A percentile compares a stretch with the other conserved stretches of the same genome.
These are phyloP conservation scores for Phytophthora idaei DNA, from an alignment of 352 stramenopile genomes.

Conservation along the genomic window DNA sequence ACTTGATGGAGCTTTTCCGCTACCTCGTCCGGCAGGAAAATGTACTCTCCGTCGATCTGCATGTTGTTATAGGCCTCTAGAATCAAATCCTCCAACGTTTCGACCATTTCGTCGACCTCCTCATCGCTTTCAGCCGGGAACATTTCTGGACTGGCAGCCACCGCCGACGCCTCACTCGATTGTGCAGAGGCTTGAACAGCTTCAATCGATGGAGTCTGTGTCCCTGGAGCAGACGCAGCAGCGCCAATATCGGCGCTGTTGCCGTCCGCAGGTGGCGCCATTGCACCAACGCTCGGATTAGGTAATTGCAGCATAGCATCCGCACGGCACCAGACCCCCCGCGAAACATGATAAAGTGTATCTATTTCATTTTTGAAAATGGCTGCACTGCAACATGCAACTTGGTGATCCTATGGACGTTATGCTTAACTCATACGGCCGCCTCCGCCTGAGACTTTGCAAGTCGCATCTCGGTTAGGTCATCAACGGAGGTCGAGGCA, in stretches of 20 bases:
- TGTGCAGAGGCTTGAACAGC: constrained; percentile 1
- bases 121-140: constrained; percentile 12
- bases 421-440: constrained; percentile 40
- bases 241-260: constrained; percentile 5
- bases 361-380: constrained; percentile 27
- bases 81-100: constrained; percentile 73
- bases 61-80: constrained; percentile 86
- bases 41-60: constrained; percentile 82
- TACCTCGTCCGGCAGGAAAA: constrained; percentile 74
- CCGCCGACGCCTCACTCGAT: constrained; percentile 5
- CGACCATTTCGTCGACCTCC: constrained; percentile 36
- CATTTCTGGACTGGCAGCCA: constrained; percentile 11
- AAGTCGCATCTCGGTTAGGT: constrained; percentile 35
- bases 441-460: constrained; percentile 49
- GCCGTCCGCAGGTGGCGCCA: constrained; percentile 19
- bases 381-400: constrained; percentile 1
- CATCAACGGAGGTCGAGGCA: constrained; percentile 22
- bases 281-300: constrained; percentile 16
- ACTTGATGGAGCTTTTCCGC: constrained; percentile 69
- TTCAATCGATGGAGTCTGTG: not conserved
- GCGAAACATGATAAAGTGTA: constrained; percentile 24
- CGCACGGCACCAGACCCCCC: constrained; percentile 4
- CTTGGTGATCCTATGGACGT: not conserved
- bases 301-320: constrained; percentile 25
- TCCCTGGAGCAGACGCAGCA: not conserved